Conservation (phyloP, 805 yeast genomes). For the Blastobotrys mokoenaii region DNA sequence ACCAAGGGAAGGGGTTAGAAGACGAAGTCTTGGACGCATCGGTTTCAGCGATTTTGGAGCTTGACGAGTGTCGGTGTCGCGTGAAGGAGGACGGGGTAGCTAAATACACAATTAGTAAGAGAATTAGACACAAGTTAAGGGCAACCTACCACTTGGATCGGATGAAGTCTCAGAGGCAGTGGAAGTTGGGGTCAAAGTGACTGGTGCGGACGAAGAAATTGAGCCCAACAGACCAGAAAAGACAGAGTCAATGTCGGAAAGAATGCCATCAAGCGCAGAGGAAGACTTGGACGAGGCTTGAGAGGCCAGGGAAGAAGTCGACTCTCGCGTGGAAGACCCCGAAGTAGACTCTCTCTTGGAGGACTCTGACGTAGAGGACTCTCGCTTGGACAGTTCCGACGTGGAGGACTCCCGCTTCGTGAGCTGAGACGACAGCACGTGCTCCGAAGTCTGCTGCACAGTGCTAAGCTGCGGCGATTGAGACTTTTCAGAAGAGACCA, state of each 20-base stretch:
- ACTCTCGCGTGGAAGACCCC: too few relatives aligned
- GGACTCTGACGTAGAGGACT: too few relatives aligned
- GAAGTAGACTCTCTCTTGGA: too few relatives aligned
- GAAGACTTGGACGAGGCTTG: not conserved
- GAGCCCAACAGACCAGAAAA: slow-evolving; percentile 14
- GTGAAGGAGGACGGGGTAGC: not conserved
- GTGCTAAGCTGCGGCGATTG: too few relatives aligned
- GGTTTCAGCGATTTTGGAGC: not conserved
- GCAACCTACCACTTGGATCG: not conserved
- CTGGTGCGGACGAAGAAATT: slow-evolving; percentile 13
- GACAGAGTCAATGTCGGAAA: slow-evolving; percentile 15
- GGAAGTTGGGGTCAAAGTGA: slow-evolving; percentile 11
- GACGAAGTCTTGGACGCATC: not conserved
- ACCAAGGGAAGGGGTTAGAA: not conserved
- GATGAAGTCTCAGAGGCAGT: slow-evolving; percentile 3
- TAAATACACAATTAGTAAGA: not conserved
- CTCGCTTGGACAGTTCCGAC: too few relatives aligned
- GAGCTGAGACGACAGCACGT: too few relatives aligned
- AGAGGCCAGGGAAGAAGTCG: too few relatives aligned
- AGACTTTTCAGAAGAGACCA: too few relatives aligned
- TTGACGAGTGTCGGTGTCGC: not conserved
- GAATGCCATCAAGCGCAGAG: slow-evolving; percentile 5
- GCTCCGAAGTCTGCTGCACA: too few relatives aligned
- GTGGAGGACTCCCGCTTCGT: too few relatives aligned
- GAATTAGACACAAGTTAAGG: not conserved